Evolutionary conservation across 441 rosid genomes (phyloP).

Genomic region (Arabidopsis lyrata): DNA sequence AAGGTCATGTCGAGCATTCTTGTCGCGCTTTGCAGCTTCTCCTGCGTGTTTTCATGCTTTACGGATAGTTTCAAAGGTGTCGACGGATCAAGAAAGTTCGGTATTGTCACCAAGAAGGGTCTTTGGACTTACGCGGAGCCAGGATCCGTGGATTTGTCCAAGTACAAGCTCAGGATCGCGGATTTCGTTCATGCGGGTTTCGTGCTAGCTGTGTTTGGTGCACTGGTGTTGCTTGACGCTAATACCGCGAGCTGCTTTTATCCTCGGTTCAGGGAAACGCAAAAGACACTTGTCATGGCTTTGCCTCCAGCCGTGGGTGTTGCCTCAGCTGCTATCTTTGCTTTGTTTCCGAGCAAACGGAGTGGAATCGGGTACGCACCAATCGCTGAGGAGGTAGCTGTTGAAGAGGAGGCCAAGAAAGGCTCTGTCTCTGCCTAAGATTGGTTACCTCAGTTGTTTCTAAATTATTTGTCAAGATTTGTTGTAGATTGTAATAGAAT

Average conservation of each 20-base stretch:
- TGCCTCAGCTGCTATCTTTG: slow-evolving; percentile 56
- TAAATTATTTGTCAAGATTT: slow-evolving; percentile 9
- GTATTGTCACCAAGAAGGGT: slow-evolving; percentile 66
- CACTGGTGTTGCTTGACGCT: slow-evolving; percentile 59
- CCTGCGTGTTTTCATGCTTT: slow-evolving; percentile 70
- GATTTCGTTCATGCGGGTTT: slow-evolving; percentile 78
- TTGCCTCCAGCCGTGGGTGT: slow-evolving; percentile 76
- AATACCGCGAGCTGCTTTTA: slow-evolving; percentile 76
- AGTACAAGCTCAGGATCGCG: slow-evolving; percentile 54
- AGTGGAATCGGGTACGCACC: slow-evolving; percentile 86
- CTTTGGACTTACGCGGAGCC: slow-evolving; percentile 63
- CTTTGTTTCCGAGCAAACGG: slow-evolving; percentile 73
- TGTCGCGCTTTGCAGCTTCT: slow-evolving; percentile 64
- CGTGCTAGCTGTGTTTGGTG: slow-evolving; percentile 61
- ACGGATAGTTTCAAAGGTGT: slow-evolving; percentile 73
- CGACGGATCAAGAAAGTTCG: slow-evolving; percentile 62
- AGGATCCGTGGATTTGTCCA: slow-evolving; percentile 55
- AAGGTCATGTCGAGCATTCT: slow-evolving; percentile 62
- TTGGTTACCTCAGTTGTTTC: slow-evolving; percentile 5
- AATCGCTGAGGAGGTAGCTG: slow-evolving; percentile 24
- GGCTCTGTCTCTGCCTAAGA: slow-evolving; percentile 20
- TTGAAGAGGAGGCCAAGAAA: slow-evolving; percentile 34
- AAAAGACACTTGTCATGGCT: slow-evolving; percentile 61
- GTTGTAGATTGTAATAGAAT: too few relatives aligned
- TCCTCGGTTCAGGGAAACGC: slow-evolving; percentile 55